Percentiles rank a stretch among this genome's conserved stretches.
These are phyloP conservation scores for Acanthamoeba healyi DNA, from an alignment of 208 protist genomes.

Conservation along the genomic window DNA sequence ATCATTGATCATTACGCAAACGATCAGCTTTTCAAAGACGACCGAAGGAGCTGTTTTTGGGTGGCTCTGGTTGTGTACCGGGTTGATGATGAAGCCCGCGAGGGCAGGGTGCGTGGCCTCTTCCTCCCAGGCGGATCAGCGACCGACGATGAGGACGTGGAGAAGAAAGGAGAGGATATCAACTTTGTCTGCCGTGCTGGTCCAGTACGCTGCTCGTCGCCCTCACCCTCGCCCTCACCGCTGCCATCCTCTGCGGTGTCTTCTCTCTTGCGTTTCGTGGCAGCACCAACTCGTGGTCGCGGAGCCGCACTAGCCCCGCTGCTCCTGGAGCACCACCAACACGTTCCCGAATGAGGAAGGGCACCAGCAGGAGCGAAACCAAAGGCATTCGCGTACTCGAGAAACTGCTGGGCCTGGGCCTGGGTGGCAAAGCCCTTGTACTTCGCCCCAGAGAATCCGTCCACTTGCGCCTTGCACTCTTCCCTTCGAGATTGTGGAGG, in stretches of 20 bases:
- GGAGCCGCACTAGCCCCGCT: not conserved
- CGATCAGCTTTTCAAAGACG: no score
- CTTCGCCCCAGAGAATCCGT: constrained; percentile 20
- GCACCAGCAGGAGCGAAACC: not conserved
- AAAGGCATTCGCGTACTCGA: not conserved
- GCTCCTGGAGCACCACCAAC: not conserved
- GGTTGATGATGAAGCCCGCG: not conserved
- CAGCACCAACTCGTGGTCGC: not conserved
- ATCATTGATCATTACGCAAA: no score
- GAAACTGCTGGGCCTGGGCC: not conserved
- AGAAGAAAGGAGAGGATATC: constrained; percentile 26
- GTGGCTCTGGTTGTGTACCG: not conserved
- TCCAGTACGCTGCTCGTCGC: not conserved
- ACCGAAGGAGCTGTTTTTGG: no score
- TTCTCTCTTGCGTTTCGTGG: constrained; percentile 24
- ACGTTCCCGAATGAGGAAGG: not conserved
- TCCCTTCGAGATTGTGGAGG: not conserved
- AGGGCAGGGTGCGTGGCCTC: not conserved
- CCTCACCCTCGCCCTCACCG: not conserved
- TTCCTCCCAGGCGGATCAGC: not conserved
- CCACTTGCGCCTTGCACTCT: constrained; percentile 3
- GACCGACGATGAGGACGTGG: not conserved
- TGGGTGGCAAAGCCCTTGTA: constrained; percentile 27
- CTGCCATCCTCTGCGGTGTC: no score
- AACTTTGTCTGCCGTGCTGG: not conserved